Conservation (phyloP, 2,329 filamentous ascomycete species). For the Ceratocystis cubensis region DNA sequence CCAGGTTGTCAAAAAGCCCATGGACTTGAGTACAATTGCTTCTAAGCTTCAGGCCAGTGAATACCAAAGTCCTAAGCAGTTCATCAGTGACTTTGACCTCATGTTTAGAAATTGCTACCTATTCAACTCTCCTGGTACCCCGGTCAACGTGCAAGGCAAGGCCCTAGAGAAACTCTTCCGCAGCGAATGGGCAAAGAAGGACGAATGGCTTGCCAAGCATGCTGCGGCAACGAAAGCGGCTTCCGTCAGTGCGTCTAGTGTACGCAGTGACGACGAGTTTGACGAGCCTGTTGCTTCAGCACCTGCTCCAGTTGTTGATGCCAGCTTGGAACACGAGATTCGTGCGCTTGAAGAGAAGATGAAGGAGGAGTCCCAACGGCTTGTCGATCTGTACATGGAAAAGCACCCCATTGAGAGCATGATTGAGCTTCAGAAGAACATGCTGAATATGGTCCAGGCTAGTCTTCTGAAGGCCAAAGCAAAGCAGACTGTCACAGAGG, state of each 20-base stretch:
- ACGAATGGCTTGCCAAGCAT: conserved; percentile 67
- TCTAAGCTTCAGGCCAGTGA: conserved; percentile 64
- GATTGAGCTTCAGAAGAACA: conserved; percentile 45
- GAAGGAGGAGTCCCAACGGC: conserved; percentile 44
- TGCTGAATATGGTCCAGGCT: conserved; percentile 54
- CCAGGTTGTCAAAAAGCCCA: conserved; percentile 88
- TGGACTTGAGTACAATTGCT: conserved; percentile 79
- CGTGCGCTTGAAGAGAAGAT: conserved; percentile 41
- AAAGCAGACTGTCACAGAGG: conserved; percentile 39
- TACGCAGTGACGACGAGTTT: conserved; percentile 56
- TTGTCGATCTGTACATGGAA: conserved; percentile 41
- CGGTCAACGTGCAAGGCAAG: conserved; percentile 59
- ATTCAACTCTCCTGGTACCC: conserved; percentile 68
- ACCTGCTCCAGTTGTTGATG: conserved; percentile 28
- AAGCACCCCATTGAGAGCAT: conserved; percentile 40
- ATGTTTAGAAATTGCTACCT: conserved; percentile 84
- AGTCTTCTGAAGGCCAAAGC: conserved; percentile 62
- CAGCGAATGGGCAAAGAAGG: conserved; percentile 62
- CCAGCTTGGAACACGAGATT: conserved; percentile 35
- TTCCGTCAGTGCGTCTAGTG: conserved; percentile 49
- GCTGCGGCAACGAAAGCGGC: conserved; percentile 42
- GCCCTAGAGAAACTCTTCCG: conserved; percentile 65
- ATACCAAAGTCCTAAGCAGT: conserved; percentile 72
- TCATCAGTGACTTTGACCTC: conserved; percentile 68
- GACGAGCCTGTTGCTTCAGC: conserved; percentile 46